Evolutionary conservation across 2,329 filamentous ascomycete genomes (phyloP).

Genomic region (Phyllosticta ampelicida): DNA sequence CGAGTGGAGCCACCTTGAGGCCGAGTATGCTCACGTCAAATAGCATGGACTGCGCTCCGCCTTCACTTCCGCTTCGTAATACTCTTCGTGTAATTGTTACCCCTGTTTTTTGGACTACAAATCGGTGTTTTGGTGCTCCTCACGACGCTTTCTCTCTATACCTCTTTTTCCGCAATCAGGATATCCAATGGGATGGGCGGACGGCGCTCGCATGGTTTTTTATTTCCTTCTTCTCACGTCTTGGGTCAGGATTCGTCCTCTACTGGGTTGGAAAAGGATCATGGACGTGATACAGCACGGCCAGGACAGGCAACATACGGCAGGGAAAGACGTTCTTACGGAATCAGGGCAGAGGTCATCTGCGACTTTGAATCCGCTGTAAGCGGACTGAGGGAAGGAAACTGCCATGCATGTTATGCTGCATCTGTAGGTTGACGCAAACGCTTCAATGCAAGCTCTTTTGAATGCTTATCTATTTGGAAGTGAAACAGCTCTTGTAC

Average conservation of each 20-base stretch:
- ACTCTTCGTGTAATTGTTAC: neutral
- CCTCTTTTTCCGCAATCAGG: neutral
- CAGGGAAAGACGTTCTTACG: neutral
- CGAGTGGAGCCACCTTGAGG: slow-evolving; percentile 55
- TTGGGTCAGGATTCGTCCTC: neutral
- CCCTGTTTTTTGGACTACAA: neutral
- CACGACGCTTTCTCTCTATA: neutral
- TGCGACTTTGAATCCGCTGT: too few relatives aligned
- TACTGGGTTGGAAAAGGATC: neutral
- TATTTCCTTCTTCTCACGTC: neutral
- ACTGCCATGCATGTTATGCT: too few relatives aligned
- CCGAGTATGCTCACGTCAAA: slow-evolving; percentile 9
- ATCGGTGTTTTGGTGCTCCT: neutral
- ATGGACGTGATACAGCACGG: neutral
- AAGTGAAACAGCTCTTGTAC: too few relatives aligned
- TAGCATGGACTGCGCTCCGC: neutral
- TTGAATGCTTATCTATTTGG: too few relatives aligned
- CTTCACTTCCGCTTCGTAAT: too few relatives aligned
- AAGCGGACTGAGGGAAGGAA: too few relatives aligned
- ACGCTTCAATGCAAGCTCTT: too few relatives aligned
- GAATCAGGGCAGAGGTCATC: neutral
- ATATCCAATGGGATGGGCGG: neutral
- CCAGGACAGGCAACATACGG: neutral
- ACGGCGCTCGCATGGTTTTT: neutral
- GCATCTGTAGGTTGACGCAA: too few relatives aligned